phyloP scores from a whole-genome alignment of 805 yeast genomes.

The Yarrowia sp. region DNA sequence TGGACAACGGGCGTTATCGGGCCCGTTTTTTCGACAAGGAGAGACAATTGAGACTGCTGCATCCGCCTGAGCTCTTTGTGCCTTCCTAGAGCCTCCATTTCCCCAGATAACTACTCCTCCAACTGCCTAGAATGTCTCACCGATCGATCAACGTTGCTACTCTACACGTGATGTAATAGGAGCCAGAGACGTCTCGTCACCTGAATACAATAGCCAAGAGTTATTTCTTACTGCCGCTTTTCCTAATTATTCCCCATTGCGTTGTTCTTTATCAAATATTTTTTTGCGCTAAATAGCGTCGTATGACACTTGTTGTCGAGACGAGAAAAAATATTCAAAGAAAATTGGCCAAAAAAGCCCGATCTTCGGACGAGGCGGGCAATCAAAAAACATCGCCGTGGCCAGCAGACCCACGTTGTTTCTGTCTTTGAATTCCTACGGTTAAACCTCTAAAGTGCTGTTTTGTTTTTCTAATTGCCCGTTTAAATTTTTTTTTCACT shows the following conservation, averaged over 20 bases:
- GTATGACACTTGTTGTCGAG: not conserved
- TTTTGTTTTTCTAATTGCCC: not conserved
- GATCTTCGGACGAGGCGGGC: too few relatives aligned
- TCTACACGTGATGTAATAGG: not conserved
- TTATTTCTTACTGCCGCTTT: not conserved
- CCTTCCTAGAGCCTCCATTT: not conserved
- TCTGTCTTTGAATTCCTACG: not conserved
- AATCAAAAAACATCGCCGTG: too few relatives aligned
- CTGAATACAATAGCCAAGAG: not conserved
- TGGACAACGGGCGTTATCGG: too few relatives aligned
- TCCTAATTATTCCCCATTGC: not conserved
- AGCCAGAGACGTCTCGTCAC: not conserved
- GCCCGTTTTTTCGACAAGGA: too few relatives aligned
- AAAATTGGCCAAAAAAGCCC: too few relatives aligned
- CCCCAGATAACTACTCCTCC: too few relatives aligned
- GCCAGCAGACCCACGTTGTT: not conserved
- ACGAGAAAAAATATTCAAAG: too few relatives aligned
- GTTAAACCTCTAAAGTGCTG: not conserved
- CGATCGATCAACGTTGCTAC: not conserved
- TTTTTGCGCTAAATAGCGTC: not conserved
- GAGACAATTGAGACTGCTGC: not conserved
- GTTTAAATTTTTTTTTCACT: constrained; percentile 2
- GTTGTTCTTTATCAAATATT: too few relatives aligned
- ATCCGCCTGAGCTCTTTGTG: too few relatives aligned
- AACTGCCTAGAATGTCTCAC: not conserved